A percentile compares a stretch with the other conserved stretches of the same genome.
These are phyloP conservation scores for Hymenoscyphus albidus DNA, from an alignment of 2,329 filamentous ascomycete genomes.

Conservation along the genomic window DNA sequence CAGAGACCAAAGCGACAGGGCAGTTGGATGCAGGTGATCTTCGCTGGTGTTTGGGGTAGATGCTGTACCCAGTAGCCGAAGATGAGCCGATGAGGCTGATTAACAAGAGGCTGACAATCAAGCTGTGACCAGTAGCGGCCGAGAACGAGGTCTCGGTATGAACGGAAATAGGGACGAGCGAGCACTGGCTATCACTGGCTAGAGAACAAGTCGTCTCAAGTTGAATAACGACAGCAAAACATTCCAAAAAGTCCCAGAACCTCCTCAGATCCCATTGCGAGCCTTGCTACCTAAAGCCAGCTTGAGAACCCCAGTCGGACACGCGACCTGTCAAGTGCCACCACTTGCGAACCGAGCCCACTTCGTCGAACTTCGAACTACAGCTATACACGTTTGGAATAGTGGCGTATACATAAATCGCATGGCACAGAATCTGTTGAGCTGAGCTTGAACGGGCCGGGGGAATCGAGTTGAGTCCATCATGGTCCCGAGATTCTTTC, in stretches of 20 bases:
- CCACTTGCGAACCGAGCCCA: background rate
- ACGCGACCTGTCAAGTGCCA: background rate
- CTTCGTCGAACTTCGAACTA: background rate
- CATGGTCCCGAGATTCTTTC: conserved; percentile 41
- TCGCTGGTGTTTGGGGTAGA: too few species aligned
- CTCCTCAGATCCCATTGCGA: background rate
- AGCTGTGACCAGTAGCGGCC: conserved; percentile 34
- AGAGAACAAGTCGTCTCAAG: conserved; percentile 1
- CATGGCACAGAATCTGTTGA: conserved; percentile 22
- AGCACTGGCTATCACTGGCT: background rate
- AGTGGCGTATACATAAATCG: conserved; percentile 6
- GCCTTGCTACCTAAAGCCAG: background rate
- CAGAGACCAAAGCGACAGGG: too few species aligned
- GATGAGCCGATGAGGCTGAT: too few species aligned
- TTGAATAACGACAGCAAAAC: background rate
- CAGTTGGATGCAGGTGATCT: too few species aligned
- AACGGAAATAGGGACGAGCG: background rate
- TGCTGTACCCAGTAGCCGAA: too few species aligned
- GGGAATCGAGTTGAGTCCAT: conserved; percentile 25
- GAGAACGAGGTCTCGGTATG: background rate
- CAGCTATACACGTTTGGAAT: background rate
- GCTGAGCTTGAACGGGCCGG: conserved; percentile 28
- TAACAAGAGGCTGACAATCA: conserved; percentile 34
- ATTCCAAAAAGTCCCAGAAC: background rate
- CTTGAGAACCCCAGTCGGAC: background rate